Evolutionary conservation across 2,329 filamentous ascomycete species (phyloP), one percentile per base, ranked within the genome.

Genomic region (Diaporthe ampelina): DNA sequence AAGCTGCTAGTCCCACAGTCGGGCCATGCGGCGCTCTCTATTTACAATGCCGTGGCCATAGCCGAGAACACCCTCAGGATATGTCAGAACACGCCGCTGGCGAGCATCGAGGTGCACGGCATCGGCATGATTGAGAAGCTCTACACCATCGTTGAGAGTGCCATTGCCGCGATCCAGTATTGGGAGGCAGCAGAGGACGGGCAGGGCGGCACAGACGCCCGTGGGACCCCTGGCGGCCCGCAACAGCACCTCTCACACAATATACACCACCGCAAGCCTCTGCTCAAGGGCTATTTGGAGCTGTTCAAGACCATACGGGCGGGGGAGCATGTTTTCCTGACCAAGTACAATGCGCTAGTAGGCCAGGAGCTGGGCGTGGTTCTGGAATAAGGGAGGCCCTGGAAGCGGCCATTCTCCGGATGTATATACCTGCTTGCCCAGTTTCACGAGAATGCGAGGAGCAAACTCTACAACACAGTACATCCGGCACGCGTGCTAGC

Each of bases 81-180:
- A 19, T 73, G 71, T 13, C 52, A 58, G 61, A 65, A 45, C 13
- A 73, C 54, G 61, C 32, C 71, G 43, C 61, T 73, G 26, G 52
- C 61, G 43, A 73, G 71, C 61, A 73, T 73, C 40, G 71, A 73
- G 52, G 71, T 69, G 26, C 71, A 73, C 43, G 71, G 71, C 2
- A 56, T 73, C 13, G 71, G 71, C 19, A 45, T 73, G 59, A 73
- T 73, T n/a, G 71, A 73, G 40, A 73, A 73, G 50, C 50, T 73
- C 21, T 73, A 73, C 40, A 68, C 71, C 29, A 59, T 73, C 15
- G 61, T 73, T 11, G 71, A 73, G 57, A 73, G 71, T 11, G 71
- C 71, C 52, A 68, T 73, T 7, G 71, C 71, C 17, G 71, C 71
- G 13, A 59, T 73, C 19, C 71, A 67, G 24, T 67, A 73, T 32